Base-by-base conservation (phyloP, 257 asterid species). In the Penstemon newberryi region DNA sequence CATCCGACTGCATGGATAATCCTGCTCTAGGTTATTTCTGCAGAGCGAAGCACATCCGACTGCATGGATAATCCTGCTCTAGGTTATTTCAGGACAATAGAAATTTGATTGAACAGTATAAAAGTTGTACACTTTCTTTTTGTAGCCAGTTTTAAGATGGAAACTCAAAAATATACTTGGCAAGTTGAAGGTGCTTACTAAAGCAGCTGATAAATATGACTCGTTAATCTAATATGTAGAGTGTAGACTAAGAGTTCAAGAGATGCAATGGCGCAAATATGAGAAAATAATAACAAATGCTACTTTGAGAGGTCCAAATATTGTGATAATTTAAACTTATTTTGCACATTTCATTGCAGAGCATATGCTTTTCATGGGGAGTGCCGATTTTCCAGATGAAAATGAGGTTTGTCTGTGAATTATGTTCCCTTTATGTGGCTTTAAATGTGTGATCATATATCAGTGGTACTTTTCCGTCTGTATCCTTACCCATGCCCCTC, bases 301-400 rank as follows among this genome's bases (percentile, higher is more conserved):
- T 11, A 56, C n/a, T 55, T 46, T 42, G 43, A 53, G 70, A 49
- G 66, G 43, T 49, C 33, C 49, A 38, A 57, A 56, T 15, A 53
- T 38, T 59, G 39, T 39, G 45, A 61, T 25, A 43, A 66, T 8
- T 66, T 62, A 15, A 66, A 65, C 62, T 74, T 70, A 77, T 47
- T 46, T 52, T 54, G 5, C 47, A 19, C 25, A 63, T 77, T 55
- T 76, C 74, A 37, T 81, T 81, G 88, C 95, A 94, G 97, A 94
- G 77, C 99, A 94, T 84, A 94, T 91, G 99, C 96, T 91, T 79
- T 94, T 94, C 84, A 94, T 89, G 97, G 97, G 99, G 75, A 94
- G 99, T 71, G 72, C 87, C 54, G 93, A 87, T 43, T 94, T 87
- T 77, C 99, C 97, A 10, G 96, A 94, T 83, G 97, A 94, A 79